Evolutionary conservation across 345 rosid species (phyloP).

Genomic region (Gynandropsis gynandra): DNA sequence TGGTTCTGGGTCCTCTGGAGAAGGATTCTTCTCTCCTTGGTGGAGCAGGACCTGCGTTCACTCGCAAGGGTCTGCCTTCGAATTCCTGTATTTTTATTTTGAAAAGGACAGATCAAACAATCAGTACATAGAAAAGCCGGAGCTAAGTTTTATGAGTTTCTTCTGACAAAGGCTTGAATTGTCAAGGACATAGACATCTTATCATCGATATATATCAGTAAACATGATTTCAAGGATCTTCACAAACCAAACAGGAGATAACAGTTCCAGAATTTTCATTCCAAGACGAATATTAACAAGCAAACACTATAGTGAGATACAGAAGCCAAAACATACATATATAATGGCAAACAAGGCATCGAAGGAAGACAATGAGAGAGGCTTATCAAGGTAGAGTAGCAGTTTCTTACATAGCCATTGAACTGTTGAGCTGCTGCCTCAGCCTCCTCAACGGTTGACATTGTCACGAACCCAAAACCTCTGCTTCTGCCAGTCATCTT

Average conservation of each 20-base stretch:
- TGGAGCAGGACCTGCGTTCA: slow-evolving; percentile 80
- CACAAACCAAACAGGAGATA: neutral
- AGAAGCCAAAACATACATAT: too few relatives aligned
- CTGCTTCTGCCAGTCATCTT: slow-evolving; percentile 92
- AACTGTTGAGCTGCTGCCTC: slow-evolving; percentile 72
- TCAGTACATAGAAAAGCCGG: slow-evolving; percentile 1
- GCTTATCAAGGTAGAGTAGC: slow-evolving; percentile 11
- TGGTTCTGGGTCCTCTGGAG: slow-evolving; percentile 35
- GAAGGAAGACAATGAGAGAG: too few relatives aligned
- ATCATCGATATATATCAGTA: neutral
- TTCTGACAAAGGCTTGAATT: neutral
- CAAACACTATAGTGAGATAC: too few relatives aligned
- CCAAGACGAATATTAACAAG: neutral
- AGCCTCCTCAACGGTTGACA: slow-evolving; percentile 68
- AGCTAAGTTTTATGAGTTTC: slow-evolving; percentile 11
- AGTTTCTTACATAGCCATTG: slow-evolving; percentile 75
- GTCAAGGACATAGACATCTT: neutral
- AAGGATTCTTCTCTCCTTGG: slow-evolving; percentile 48
- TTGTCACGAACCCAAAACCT: slow-evolving; percentile 96
- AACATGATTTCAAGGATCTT: neutral
- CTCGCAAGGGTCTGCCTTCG: slow-evolving; percentile 85
- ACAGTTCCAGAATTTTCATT: neutral
- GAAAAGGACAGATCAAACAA: neutral
- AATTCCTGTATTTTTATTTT: slow-evolving; percentile 47
- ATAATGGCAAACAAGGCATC: too few relatives aligned